These are phyloP conservation scores for Syncephalastrum contaminatum DNA, from an alignment of 371 early-diverging fungal species.

Conservation along the genomic window DNA sequence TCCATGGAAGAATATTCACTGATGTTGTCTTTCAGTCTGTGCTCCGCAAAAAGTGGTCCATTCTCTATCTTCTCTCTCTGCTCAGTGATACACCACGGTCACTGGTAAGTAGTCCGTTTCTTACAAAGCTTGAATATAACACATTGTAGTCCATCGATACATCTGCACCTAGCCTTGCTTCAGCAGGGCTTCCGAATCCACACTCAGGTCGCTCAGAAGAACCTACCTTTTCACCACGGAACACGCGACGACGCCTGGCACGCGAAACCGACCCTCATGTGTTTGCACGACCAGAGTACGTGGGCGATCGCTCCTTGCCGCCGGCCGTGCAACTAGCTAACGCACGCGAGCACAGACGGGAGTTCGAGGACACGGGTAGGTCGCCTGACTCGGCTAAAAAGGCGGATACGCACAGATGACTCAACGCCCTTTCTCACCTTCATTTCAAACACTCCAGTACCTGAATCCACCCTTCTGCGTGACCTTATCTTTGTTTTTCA, in stretches of 20 bases:
- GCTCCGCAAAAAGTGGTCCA: conserved; percentile 66
- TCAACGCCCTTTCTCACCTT: too few relatives aligned
- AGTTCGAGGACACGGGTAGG: conserved; percentile 9
- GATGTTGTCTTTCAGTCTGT: conserved; percentile 27
- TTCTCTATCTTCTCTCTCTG: conserved; percentile 66
- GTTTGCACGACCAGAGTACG: neutral
- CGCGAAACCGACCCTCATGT: conserved; percentile 13
- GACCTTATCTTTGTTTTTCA: conserved; percentile 92
- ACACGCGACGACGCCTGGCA: conserved; percentile 34
- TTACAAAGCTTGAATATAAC: too few relatives aligned
- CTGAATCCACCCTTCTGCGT: conserved; percentile 72
- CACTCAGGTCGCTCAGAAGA: too few relatives aligned
- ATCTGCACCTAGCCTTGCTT: too few relatives aligned
- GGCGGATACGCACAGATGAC: neutral
- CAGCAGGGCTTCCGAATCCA: too few relatives aligned
- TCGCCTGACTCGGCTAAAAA: neutral
- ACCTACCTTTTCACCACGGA: conserved; percentile 18
- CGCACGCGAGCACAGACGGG: conserved; percentile 23
- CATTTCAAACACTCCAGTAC: conserved; percentile 17
- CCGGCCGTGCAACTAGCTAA: conserved; percentile 34
- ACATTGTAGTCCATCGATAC: too few relatives aligned
- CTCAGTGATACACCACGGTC: conserved; percentile 35
- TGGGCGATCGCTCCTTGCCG: conserved; percentile 18
- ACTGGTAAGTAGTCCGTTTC: too few relatives aligned
- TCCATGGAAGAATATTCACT: neutral